These are phyloP conservation scores for Teratosphaeria epicoccoides DNA, from an alignment of 2,329 filamentous ascomycete genomes.

Conservation along the genomic window DNA sequence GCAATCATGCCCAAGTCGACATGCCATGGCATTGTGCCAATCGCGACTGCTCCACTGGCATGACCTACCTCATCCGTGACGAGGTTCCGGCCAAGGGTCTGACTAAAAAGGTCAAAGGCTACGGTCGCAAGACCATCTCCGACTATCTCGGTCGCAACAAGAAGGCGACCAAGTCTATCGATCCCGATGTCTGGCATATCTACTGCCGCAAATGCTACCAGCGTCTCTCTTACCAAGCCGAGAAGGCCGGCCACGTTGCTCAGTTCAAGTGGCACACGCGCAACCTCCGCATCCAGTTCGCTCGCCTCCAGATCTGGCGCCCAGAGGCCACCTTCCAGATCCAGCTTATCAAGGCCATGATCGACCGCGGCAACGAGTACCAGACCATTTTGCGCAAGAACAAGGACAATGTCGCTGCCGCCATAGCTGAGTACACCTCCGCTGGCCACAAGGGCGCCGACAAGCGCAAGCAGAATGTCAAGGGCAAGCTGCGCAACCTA, in stretches of 20 bases:
- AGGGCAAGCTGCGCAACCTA: slow-evolving; percentile 3
- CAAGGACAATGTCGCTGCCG: slow-evolving; percentile 8
- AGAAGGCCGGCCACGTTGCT: slow-evolving; percentile 2
- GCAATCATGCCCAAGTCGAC: slow-evolving; percentile 2
- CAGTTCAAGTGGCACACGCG: slow-evolving; percentile 8
- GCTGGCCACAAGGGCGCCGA: slow-evolving; percentile 3
- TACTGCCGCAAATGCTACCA: slow-evolving; percentile 79
- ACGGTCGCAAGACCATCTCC: slow-evolving; percentile 9
- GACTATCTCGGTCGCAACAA: slow-evolving; percentile 58
- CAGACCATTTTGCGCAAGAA: slow-evolving; percentile 13
- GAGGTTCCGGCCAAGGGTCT: background rate
- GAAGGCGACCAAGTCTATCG: slow-evolving; percentile 59
- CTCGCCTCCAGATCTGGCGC: slow-evolving; percentile 21
- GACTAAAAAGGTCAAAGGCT: slow-evolving; percentile 3
- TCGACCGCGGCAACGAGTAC: slow-evolving; percentile 14
- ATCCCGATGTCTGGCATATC: slow-evolving; percentile 59
- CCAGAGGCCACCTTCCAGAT: slow-evolving; percentile 21
- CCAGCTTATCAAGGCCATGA: slow-evolving; percentile 17
- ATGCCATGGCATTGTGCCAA: slow-evolving; percentile 14
- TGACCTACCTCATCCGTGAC: slow-evolving; percentile 12
- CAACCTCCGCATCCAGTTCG: slow-evolving; percentile 17
- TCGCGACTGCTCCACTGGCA: slow-evolving; percentile 11
- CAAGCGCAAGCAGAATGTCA: slow-evolving; percentile 9
- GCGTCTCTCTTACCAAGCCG: slow-evolving; percentile 30
- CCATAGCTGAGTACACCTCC: slow-evolving; percentile 5